These are phyloP conservation scores for Yamadazyma buinensis DNA, from an alignment of 1,139 yeast species.

Conservation along the genomic window DNA sequence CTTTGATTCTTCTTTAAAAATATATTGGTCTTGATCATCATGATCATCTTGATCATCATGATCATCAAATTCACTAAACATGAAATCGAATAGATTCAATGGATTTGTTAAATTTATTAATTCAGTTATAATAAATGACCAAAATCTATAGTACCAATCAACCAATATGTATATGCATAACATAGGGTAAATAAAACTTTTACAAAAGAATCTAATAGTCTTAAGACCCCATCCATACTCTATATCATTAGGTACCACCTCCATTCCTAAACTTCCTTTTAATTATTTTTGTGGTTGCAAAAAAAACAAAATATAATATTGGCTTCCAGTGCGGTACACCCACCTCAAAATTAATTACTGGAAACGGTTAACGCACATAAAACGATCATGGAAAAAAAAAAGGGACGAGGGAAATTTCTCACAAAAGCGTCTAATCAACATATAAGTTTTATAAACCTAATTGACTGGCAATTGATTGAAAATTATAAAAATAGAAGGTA, in stretches of 20 bases:
- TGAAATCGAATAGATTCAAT: conserved; percentile 4
- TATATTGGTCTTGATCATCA: too few species aligned
- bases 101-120: conserved; percentile 3
- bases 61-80: neutral
- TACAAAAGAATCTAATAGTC: neutral
- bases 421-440: too few species aligned
- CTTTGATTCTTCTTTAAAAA: too few species aligned
- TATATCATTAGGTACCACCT: neutral
- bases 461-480: too few species aligned
- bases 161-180: conserved; percentile 1
- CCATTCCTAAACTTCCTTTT: too few species aligned
- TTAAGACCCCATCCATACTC: too few species aligned
- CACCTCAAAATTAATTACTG: neutral
- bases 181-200: conserved; percentile 1
- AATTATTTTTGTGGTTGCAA: conserved; percentile 5
- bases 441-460: too few species aligned
- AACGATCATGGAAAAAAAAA: too few species aligned
- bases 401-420: too few species aligned
- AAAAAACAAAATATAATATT: neutral
- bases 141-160: conserved; percentile 7
- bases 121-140: conserved; percentile 1
- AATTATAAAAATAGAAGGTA: too few species aligned
- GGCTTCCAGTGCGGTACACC: neutral
- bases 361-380: neutral
- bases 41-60: neutral